phyloP scores from a whole-genome alignment of 345 rosid species.

The Adansonia digitata region DNA sequence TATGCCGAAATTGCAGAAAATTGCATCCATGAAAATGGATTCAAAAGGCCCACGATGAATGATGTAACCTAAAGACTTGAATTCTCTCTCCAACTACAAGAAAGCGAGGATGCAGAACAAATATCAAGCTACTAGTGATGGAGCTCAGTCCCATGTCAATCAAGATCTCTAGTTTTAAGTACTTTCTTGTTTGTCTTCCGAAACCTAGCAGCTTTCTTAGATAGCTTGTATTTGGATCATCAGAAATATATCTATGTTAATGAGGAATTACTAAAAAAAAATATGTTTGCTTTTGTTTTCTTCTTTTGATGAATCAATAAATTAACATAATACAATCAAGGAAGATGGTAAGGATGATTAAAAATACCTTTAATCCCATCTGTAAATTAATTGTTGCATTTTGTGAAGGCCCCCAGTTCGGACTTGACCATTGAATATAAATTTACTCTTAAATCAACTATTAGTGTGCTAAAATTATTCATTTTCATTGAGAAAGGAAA shows the following conservation, averaged over 20 bases:
- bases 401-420: too few relatives aligned
- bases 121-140: not conserved
- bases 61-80: slow-evolving; percentile 34
- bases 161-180: not conserved
- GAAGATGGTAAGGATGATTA: too few relatives aligned
- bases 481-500: too few relatives aligned
- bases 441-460: too few relatives aligned
- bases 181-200: not conserved
- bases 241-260: too few relatives aligned
- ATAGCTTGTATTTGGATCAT: too few relatives aligned
- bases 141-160: not conserved
- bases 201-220: not conserved
- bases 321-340: too few relatives aligned
- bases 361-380: too few relatives aligned
- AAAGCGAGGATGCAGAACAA: slow-evolving; percentile 9
- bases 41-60: slow-evolving; percentile 31
- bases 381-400: too few relatives aligned
- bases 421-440: too few relatives aligned
- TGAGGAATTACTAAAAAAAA: too few relatives aligned
- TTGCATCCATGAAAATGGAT: slow-evolving; percentile 28
- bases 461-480: too few relatives aligned
- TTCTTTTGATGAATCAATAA: not conserved
- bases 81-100: slow-evolving; percentile 22
- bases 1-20: slow-evolving; percentile 27
- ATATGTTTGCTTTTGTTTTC: not conserved